Percentiles rank a stretch among this genome's conserved stretches.
Conservation (phyloP, 78 protist species). For the Dictyostelium capitatum region DNA sequence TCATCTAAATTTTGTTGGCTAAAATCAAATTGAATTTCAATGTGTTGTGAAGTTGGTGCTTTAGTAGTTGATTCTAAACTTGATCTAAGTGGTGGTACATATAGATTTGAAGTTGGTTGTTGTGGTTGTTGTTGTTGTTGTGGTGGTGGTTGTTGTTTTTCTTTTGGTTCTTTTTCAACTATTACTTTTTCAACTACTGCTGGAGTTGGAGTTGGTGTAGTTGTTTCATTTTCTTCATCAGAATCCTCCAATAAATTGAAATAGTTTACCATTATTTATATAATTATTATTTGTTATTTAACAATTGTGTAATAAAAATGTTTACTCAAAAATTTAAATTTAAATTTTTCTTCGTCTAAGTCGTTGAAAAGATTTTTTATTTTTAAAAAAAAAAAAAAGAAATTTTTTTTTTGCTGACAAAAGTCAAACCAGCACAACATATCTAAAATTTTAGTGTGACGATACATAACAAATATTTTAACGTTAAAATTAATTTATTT, state of each 20-base stretch:
- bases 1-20: not conserved
- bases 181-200: not conserved
- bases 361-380: not conserved
- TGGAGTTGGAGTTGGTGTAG: slow-evolving; percentile 12
- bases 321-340: too few relatives aligned
- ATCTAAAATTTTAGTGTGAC: too few relatives aligned
- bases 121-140: not conserved
- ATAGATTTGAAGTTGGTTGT: not conserved
- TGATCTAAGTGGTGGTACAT: slow-evolving; percentile 23
- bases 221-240: slow-evolving; percentile 46
- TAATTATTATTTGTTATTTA: not conserved
- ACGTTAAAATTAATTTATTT: too few relatives aligned
- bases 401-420: too few relatives aligned
- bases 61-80: not conserved
- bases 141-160: not conserved
- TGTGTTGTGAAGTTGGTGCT: slow-evolving; percentile 30
- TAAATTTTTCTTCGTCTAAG: too few relatives aligned
- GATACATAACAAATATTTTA: too few relatives aligned
- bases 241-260: slow-evolving; percentile 47
- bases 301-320: too few relatives aligned
- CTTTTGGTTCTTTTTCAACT: slow-evolving; percentile 1
- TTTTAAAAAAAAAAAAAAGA: not conserved
- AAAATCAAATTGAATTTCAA: slow-evolving; percentile 37
- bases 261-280: slow-evolving; percentile 34
- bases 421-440: too few relatives aligned